Percentiles rank a stretch among this genome's conserved stretches.
These are phyloP conservation scores for Boletus tylopilopsis DNA, from an alignment of 768 basidiomycete species.

Conservation along the genomic window DNA sequence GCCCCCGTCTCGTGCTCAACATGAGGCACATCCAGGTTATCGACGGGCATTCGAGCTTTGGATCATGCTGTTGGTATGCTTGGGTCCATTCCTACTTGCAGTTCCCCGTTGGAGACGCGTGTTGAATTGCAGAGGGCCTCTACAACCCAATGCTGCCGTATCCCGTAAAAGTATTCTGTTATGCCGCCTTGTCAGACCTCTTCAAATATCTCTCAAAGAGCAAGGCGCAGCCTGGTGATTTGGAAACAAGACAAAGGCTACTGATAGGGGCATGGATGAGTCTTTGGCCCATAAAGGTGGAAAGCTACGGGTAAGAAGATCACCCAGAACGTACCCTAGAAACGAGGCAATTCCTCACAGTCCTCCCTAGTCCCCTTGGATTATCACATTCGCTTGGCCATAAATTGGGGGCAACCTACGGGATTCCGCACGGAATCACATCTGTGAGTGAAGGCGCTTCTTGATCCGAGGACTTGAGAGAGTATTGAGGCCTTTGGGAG, in stretches of 20 bases:
- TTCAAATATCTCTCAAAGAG: constrained; percentile 70
- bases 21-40: constrained; percentile 47
- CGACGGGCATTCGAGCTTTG: constrained; percentile 73
- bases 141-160: constrained; percentile 53
- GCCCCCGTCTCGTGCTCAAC: constrained; percentile 6
- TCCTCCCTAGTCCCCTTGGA: constrained; percentile 51
- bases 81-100: neutral
- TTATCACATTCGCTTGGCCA: constrained; percentile 76
- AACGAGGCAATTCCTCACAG: neutral
- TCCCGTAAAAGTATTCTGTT: constrained; percentile 62
- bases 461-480: constrained; percentile 5
- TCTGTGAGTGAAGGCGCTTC: constrained; percentile 46
- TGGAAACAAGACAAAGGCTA: constrained; percentile 63
- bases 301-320: constrained; percentile 47
- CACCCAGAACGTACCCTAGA: too few species aligned
- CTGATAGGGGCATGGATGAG: constrained; percentile 82
- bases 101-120: neutral
- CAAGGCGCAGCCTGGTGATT: constrained; percentile 52
- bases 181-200: constrained; percentile 64
- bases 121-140: constrained; percentile 42
- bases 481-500: constrained; percentile 30
- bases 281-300: constrained; percentile 60
- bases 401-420: constrained; percentile 66
- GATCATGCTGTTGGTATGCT: constrained; percentile 72
- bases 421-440: constrained; percentile 80